A percentile compares a stretch with the other conserved stretches of the same genome.
Evolutionary conservation across 2,329 filamentous ascomycete genomes (phyloP).

Genomic region (Pseudogymnoascus sp.): DNA sequence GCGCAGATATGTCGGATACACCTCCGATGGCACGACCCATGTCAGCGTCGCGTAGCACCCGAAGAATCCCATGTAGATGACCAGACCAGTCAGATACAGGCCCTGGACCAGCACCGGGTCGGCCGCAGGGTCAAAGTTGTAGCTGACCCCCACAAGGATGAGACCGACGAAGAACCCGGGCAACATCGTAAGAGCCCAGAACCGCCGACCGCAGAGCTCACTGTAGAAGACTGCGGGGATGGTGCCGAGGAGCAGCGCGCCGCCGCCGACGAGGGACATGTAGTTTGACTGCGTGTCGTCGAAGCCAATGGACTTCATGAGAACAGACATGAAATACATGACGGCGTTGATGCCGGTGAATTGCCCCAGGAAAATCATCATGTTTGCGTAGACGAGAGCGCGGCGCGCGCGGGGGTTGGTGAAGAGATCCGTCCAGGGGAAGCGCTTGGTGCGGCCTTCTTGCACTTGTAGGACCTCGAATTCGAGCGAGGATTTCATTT

Average conservation of each 20-base stretch:
- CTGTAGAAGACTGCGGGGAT: constrained; percentile 63
- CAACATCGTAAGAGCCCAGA: constrained; percentile 67
- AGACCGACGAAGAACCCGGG: constrained; percentile 65
- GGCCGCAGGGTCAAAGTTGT: constrained; percentile 27
- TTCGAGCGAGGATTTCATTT: constrained; percentile 58
- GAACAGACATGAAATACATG: constrained; percentile 63
- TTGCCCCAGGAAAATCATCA: constrained; percentile 64
- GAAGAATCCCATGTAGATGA: constrained; percentile 63
- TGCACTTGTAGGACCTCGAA: constrained; percentile 48
- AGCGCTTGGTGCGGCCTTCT: constrained; percentile 44
- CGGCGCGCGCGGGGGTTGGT: constrained; percentile 60
- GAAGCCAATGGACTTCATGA: constrained; percentile 64
- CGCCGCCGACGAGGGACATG: constrained; percentile 68
- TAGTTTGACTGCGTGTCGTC: constrained; percentile 54
- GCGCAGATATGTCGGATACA: constrained; percentile 65
- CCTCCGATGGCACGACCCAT: constrained; percentile 60
- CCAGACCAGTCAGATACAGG: constrained; percentile 58
- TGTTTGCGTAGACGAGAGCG: constrained; percentile 59
- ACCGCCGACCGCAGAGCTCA: constrained; percentile 64
- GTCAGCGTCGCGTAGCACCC: constrained; percentile 57
- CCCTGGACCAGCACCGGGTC: constrained; percentile 43
- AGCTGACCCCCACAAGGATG: constrained; percentile 56
- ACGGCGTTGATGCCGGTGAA: constrained; percentile 64
- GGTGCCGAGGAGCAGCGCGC: constrained; percentile 57
- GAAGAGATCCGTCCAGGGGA: constrained; percentile 67